Evolutionary conservation across 352 stramenopile species (phyloP), one percentile per base, ranked within the genome.

Genomic region (Phytophthora tentaculata): DNA sequence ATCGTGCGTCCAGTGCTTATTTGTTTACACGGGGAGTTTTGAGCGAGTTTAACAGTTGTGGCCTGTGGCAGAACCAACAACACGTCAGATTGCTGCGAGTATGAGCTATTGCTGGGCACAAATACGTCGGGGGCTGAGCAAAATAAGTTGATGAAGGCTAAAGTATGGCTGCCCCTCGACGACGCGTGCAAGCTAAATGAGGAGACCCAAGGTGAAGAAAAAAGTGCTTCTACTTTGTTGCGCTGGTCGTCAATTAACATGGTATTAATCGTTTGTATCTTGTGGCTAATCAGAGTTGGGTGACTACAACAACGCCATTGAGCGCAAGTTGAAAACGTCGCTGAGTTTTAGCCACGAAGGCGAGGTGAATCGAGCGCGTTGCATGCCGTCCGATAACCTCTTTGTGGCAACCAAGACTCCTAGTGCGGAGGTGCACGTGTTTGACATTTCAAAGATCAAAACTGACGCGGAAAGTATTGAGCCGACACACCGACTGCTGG

Each of bases 351-450:
- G 97, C 61, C 97, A 99, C 71, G 94, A 99, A 29, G 98, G 98
- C 7, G 98, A 99, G 77, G 96, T 99, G 28, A 99, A 99, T 85
- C 93, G 88, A 50, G 98, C 98, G 41, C 79, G 98, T 5, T 98
- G 97, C 84, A 99, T 99, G 96, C 98, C 98, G 16, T 94, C 97
- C 58, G 98, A 99, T 80, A 91, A 98, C 61, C 98, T 99, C 70
- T 86, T 99, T 32, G 94, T 99, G 19, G 98, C 97, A 19, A 99
- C 97, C 55, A 98, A 99, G 70, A 97, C 95, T 13, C 92, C 97
- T n/a, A 81, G 76, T 50, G 82, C 80, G 41, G 88, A 99, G 47
- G 95, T 99, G 49, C 97, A 97, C 74, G 87, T 99, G 47, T 99
- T 99, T 77, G 97, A 99, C 81, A 90, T 99, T 41, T 97, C 93